Evolutionary conservation across 1,284 basidiomycete species (phyloP).

Genomic region (Leccinum brunneo-olivaceum): DNA sequence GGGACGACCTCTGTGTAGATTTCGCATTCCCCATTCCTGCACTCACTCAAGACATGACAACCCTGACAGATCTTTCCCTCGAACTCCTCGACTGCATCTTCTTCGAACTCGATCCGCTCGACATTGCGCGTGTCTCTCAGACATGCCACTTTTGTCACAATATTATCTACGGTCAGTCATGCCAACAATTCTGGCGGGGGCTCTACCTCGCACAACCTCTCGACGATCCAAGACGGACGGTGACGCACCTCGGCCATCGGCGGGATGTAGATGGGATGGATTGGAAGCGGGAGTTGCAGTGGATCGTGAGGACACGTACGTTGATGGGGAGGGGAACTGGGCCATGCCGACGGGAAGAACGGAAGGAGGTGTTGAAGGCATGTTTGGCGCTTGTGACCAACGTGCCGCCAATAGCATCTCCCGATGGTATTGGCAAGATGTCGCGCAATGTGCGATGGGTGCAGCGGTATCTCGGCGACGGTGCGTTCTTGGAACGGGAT

Average conservation of each 20-base stretch:
- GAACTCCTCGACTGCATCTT: constrained; percentile 55
- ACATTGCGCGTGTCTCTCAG: constrained; percentile 45
- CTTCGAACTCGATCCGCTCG: constrained; percentile 46
- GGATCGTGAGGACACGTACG: constrained; percentile 44
- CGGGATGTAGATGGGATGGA: constrained; percentile 32
- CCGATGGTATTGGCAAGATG: constrained; percentile 25
- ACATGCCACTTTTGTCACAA: constrained; percentile 39
- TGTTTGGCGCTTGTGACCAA: constrained; percentile 42
- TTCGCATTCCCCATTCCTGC: neutral
- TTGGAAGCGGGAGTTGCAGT: constrained; percentile 49
- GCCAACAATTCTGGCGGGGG: constrained; percentile 51
- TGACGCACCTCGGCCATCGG: constrained; percentile 36
- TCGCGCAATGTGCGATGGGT: constrained; percentile 52
- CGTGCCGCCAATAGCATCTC: constrained; percentile 33
- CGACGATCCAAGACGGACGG: constrained; percentile 50
- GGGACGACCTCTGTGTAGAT: neutral
- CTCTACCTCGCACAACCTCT: constrained; percentile 54
- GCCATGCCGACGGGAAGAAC: constrained; percentile 39
- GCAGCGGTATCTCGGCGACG: constrained; percentile 35
- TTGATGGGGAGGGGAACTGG: constrained; percentile 32
- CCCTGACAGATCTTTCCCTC: constrained; percentile 37
- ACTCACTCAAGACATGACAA: constrained; percentile 9
- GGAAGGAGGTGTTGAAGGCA: constrained; percentile 37
- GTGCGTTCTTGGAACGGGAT: constrained; percentile 39
- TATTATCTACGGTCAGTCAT: constrained; percentile 40